phyloP scores from a whole-genome alignment of 164 flowering plant genomes.

The Buxus sempervirens region DNA sequence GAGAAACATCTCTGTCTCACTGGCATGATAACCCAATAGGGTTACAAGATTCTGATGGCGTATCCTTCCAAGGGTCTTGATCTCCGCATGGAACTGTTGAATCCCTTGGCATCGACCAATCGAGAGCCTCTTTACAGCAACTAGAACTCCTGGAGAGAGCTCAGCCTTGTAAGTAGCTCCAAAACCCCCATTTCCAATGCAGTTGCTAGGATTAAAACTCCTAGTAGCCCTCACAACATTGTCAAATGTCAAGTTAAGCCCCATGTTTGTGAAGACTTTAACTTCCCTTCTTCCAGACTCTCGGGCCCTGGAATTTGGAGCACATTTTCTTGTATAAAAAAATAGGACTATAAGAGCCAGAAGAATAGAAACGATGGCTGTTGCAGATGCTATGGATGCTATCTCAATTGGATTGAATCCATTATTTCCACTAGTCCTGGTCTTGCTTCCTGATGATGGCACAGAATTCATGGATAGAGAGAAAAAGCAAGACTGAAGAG shows the following conservation, averaged over 20 bases:
- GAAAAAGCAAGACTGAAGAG: too few species aligned
- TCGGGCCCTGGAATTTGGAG: constrained; percentile 31
- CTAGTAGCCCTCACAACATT: constrained; percentile 45
- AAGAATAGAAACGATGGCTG: constrained; percentile 45
- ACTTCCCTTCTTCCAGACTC: constrained; percentile 36
- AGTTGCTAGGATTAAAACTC: constrained; percentile 40
- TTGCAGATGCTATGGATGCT: constrained; percentile 43
- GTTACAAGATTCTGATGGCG: constrained; percentile 56
- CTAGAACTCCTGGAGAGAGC: constrained; percentile 36
- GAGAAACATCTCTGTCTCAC: constrained; percentile 65
- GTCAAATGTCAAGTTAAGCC: constrained; percentile 48
- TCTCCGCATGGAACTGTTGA: constrained; percentile 60
- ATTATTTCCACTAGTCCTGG: constrained; percentile 1
- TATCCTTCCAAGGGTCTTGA: constrained; percentile 41
- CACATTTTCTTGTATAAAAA: constrained; percentile 32
- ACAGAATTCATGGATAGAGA: constrained; percentile 8
- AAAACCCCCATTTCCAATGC: constrained; percentile 71
- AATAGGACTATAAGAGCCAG: constrained; percentile 36
- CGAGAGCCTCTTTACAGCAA: constrained; percentile 62
- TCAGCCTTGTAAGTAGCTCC: constrained; percentile 71
- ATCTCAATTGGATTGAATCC: constrained; percentile 43
- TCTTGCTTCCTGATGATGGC: constrained; percentile 5
- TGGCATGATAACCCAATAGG: constrained; percentile 52
- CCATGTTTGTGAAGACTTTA: constrained; percentile 36
- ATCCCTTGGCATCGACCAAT: constrained; percentile 49